Evolutionary conservation across 768 basidiomycete species (phyloP).

Genomic region (Russula abietina): DNA sequence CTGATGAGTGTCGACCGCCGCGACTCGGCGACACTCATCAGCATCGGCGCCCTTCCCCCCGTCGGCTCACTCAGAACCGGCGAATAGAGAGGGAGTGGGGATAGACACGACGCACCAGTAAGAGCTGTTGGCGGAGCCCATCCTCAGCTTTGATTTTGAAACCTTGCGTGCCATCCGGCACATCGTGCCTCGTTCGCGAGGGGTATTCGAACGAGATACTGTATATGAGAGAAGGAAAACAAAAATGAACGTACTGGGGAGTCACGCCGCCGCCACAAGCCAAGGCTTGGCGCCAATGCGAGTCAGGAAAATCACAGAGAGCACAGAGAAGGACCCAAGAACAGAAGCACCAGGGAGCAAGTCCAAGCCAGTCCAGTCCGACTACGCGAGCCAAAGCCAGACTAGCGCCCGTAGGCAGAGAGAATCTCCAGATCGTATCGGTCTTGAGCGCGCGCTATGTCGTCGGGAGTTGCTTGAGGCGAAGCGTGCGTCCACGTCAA

Average conservation of each 20-base stretch:
- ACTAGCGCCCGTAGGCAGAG: conserved; percentile 10
- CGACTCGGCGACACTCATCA: background rate
- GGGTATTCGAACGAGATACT: background rate
- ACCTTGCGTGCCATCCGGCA: no score
- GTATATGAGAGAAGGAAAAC: background rate
- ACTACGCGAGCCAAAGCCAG: background rate
- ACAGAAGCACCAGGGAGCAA: background rate
- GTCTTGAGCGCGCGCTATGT: conserved; percentile 16
- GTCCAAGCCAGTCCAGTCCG: background rate
- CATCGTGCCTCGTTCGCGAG: no score
- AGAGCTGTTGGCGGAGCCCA: no score
- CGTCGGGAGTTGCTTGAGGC: background rate
- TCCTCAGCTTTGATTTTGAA: no score
- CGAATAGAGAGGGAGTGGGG: background rate
- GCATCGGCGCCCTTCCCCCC: background rate
- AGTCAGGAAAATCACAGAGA: no score
- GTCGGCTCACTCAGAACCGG: no score
- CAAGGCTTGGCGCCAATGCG: background rate
- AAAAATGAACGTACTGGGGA: background rate
- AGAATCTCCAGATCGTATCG: background rate
- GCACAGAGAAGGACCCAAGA: background rate
- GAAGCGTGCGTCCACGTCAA: conserved; percentile 16
- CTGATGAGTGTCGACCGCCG: background rate
- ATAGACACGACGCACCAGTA: conserved; percentile 7
- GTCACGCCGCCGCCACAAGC: background rate